Evolutionary conservation across 352 stramenopile species (phyloP), one percentile per base, ranked within the genome.

Genomic region (Elongisporangium undulatum): DNA sequence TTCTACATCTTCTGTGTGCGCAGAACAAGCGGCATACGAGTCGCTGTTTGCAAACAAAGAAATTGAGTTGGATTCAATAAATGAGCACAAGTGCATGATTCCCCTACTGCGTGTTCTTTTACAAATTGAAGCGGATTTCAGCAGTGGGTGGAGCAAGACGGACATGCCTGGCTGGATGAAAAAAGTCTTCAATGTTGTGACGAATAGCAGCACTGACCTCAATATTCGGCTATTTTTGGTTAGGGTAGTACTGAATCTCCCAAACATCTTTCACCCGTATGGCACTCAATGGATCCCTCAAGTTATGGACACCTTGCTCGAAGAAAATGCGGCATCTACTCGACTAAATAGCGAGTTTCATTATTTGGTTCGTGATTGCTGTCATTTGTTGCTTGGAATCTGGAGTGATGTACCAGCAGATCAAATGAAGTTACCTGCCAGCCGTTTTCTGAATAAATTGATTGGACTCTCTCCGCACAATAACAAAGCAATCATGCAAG

Each of bases 121-220:
- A 26, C 69, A 90, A 58, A 92, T 95, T 77, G 85, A 93, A 58
- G 55, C 55, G 7, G 78, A 92, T 39, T 95, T 92, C 62, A 69
- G 76, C 13, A 64, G 59, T 13, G 72, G 58, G 13, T 95, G 86
- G 86, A 58, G 62, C 3, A 48, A 56, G 15, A 69, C 59, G 3
- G n/a, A 39, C 2, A 91, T 92, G 83, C 86, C 83, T 20, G 69
- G 66, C 12, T 95, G 86, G 86, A 95, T 95, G 82, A 77, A 82
- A 17, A 91, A 85, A 57, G 64, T 95, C 5, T 87, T 73, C 51
- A 63, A 77, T 23, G 71, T 90, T 12, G 66, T 87, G 1, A 34
- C 67, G 4, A 66, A 84, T 29, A 48, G 64, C 6, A 74, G 68
- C 13, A 69, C 69, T 1, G 64, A 69, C 26, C 58, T 90, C n/a